Evolutionary conservation across 768 basidiomycete genomes (phyloP).

Genomic region (Pulveroboletus frians): DNA sequence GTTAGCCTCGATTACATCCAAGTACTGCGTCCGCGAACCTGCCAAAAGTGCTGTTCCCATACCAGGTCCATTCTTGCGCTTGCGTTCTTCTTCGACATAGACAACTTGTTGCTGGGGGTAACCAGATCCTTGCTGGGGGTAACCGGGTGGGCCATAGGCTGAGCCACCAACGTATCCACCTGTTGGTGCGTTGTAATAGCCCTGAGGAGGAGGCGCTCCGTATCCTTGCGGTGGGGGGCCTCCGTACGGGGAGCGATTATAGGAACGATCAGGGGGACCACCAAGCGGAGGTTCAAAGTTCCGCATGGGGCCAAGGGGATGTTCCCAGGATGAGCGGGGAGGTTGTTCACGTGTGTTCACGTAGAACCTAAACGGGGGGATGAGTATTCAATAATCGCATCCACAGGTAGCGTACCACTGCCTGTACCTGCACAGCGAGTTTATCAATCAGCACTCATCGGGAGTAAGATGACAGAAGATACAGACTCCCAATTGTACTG

Average conservation of each 20-base stretch:
- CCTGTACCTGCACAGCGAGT: constrained; percentile 45
- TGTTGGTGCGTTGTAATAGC: constrained; percentile 11
- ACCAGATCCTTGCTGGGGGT: neutral
- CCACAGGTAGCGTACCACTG: constrained; percentile 46
- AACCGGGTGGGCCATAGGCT: constrained; percentile 3
- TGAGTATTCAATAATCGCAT: neutral
- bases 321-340: constrained; percentile 63
- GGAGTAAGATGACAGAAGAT: constrained; percentile 1
- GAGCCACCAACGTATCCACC: constrained; percentile 14
- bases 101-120: constrained; percentile 20
- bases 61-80: constrained; percentile 45
- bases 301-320: constrained; percentile 51
- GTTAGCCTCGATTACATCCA: constrained; percentile 1
- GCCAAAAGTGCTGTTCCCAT: constrained; percentile 44
- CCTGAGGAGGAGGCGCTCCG: constrained; percentile 7
- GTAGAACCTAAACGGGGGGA: constrained; percentile 55
- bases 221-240: constrained; percentile 17
- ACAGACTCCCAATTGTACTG: constrained; percentile 67
- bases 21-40: constrained; percentile 32
- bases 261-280: constrained; percentile 38
- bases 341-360: constrained; percentile 62
- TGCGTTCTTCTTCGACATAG: constrained; percentile 35
- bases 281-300: constrained; percentile 35
- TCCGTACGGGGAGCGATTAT: constrained; percentile 30
- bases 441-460: constrained; percentile 23